Evolutionary conservation across 106 monocot species (phyloP).

Genomic region (Agapanthus africanus): DNA sequence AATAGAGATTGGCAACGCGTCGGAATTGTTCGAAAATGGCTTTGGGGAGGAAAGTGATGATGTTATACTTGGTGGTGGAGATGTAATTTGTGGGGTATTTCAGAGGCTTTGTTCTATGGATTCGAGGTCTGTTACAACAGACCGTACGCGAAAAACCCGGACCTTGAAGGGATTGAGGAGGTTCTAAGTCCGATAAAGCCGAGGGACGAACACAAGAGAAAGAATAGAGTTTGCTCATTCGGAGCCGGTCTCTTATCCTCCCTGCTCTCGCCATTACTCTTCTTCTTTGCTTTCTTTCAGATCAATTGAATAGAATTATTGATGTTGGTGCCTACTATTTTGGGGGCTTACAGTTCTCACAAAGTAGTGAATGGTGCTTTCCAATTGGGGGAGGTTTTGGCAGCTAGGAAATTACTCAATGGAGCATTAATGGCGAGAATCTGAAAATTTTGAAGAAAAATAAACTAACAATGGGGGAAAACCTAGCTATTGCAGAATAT

Average conservation of each 20-base stretch:
- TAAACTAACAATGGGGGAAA: not conserved
- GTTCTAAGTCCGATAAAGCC: slow-evolving; percentile 11
- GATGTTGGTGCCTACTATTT: not conserved
- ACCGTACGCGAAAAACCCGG: slow-evolving; percentile 65
- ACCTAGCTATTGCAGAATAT: not conserved
- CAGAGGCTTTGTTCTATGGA: slow-evolving; percentile 31
- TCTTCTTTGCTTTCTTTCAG: not conserved
- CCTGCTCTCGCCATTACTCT: not conserved
- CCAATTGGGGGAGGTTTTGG: not conserved
- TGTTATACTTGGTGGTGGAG: slow-evolving; percentile 89
- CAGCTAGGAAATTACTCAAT: not conserved
- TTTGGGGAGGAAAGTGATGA: slow-evolving; percentile 81
- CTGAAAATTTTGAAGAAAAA: not conserved
- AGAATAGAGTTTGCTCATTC: slow-evolving; percentile 52
- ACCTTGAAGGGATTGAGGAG: slow-evolving; percentile 32
- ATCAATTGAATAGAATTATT: too few relatives aligned
- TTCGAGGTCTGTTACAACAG: slow-evolving; percentile 5
- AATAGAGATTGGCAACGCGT: slow-evolving; percentile 87
- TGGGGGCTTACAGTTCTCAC: not conserved
- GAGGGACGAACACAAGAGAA: slow-evolving; percentile 40
- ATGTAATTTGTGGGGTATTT: slow-evolving; percentile 54
- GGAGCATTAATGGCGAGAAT: not conserved
- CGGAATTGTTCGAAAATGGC: slow-evolving; percentile 92
- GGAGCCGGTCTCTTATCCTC: slow-evolving; percentile 28
- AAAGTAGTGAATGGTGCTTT: not conserved